Evolutionary conservation across 2,329 filamentous ascomycete genomes (phyloP).

Genomic region (Aspergillus sergii): DNA sequence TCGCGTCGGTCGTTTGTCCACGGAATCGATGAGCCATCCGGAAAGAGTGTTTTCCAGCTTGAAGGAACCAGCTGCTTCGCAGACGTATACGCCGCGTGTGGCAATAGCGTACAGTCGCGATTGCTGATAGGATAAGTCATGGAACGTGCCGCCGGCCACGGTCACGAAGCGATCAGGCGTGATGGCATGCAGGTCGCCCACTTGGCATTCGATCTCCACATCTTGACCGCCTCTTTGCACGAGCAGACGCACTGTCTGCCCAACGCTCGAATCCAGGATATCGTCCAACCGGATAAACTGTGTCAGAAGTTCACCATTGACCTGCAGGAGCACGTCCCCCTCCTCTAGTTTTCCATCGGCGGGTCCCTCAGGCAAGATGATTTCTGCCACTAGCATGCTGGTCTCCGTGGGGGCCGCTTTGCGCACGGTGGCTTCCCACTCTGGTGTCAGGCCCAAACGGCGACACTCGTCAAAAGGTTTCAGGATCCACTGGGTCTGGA

Average conservation of each 20-base stretch:
- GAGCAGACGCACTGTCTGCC: conserved; percentile 73
- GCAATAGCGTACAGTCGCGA: conserved; percentile 93
- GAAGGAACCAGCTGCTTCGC: conserved; percentile 93
- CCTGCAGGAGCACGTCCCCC: conserved; percentile 88
- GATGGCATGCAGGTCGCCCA: conserved; percentile 89
- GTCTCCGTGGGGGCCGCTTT: conserved; percentile 88
- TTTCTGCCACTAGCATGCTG: conserved; percentile 95
- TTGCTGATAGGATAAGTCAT: conserved; percentile 95
- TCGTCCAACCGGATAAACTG: conserved; percentile 91
- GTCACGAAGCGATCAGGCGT: conserved; percentile 95
- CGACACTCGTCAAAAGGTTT: conserved; percentile 98
- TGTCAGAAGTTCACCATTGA: conserved; percentile 90
- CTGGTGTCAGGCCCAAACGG: conserved; percentile 77
- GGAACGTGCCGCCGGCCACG: conserved; percentile 91
- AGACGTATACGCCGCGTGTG: conserved; percentile 89
- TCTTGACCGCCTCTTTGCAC: conserved; percentile 89
- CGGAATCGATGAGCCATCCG: conserved; percentile 89
- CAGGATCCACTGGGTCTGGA: conserved; percentile 94
- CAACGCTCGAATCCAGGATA: conserved; percentile 86
- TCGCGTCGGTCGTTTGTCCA: conserved; percentile 89
- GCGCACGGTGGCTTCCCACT: conserved; percentile 85
- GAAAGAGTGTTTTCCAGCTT: conserved; percentile 87
- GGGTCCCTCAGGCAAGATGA: conserved; percentile 87
- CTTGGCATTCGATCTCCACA: conserved; percentile 78
- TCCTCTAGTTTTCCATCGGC: conserved; percentile 86